These are phyloP conservation scores for Trifolium fragiferum DNA, from an alignment of 306 rosid genomes.

Conservation along the genomic window DNA sequence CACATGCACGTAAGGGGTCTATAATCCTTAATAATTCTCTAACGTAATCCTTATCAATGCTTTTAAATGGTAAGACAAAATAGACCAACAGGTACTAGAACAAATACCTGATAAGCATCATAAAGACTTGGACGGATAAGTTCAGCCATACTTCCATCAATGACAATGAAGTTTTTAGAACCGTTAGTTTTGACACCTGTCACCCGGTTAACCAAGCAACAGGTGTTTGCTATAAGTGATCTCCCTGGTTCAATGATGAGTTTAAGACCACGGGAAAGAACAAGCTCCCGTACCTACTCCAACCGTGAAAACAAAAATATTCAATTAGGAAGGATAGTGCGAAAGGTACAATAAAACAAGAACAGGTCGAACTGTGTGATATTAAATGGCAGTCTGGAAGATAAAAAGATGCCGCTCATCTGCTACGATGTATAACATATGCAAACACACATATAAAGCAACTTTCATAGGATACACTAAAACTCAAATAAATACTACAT, in stretches of 20 bases:
- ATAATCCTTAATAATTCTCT: constrained; percentile 8
- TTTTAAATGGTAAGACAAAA: constrained; percentile 12
- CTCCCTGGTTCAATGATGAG: constrained; percentile 99
- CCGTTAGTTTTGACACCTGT: constrained; percentile 97
- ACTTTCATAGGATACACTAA: too few relatives aligned
- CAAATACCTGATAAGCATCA: constrained; percentile 89
- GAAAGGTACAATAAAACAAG: constrained; percentile 5
- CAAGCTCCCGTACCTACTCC: constrained; percentile 79
- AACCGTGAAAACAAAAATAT: constrained; percentile 8
- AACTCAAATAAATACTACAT: background rate
- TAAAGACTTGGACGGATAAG: constrained; percentile 98
- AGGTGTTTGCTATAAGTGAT: constrained; percentile 91
- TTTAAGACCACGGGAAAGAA: constrained; percentile 75
- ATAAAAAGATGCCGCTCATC: constrained; percentile 1
- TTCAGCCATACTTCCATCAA: constrained; percentile 99
- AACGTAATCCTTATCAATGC: background rate
- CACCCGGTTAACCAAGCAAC: constrained; percentile 91
- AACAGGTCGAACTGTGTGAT: background rate
- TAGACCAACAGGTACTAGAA: background rate
- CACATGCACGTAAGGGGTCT: constrained; percentile 12
- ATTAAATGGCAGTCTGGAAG: background rate
- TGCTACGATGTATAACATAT: too few relatives aligned
- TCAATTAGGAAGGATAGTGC: constrained; percentile 15
- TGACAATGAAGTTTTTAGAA: constrained; percentile 85
- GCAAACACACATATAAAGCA: too few relatives aligned